These are phyloP conservation scores for Galerina sulciceps DNA, from an alignment of 768 basidiomycete genomes.

Conservation along the genomic window DNA sequence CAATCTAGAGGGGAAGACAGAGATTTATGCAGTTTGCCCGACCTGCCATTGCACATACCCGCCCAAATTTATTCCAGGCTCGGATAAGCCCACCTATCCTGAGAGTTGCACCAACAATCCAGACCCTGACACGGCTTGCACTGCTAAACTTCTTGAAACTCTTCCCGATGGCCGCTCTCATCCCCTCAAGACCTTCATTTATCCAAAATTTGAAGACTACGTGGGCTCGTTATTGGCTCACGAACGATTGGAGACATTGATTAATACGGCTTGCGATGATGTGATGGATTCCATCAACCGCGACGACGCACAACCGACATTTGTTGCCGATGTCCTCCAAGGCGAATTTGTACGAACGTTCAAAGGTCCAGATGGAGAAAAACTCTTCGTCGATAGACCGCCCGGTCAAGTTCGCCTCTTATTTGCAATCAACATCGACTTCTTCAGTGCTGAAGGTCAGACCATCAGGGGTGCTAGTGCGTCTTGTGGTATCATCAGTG, in stretches of 20 bases:
- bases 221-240: conserved; percentile 8
- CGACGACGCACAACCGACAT: not conserved
- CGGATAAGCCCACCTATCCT: conserved; percentile 7
- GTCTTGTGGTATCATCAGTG: conserved; percentile 32
- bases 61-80: conserved; percentile 4
- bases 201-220: conserved; percentile 14
- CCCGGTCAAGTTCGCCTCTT: conserved; percentile 13
- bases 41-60: conserved; percentile 12
- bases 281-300: conserved; percentile 6
- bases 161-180: not conserved
- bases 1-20: conserved; percentile 9
- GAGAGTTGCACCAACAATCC: conserved; percentile 6
- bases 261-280: conserved; percentile 11
- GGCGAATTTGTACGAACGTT: conserved; percentile 13
- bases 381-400: conserved; percentile 14
- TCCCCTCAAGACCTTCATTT: conserved; percentile 1
- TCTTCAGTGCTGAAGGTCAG: conserved; percentile 32
- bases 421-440: conserved; percentile 32
- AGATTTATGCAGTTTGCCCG: conserved; percentile 12
- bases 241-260: conserved; percentile 3
- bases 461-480: conserved; percentile 19
- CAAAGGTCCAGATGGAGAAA: conserved; percentile 10
- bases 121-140: not conserved
- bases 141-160: too few species aligned
- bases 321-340: conserved; percentile 5